These are phyloP conservation scores for Phaeosphaeria sp. DNA, from an alignment of 2,329 filamentous ascomycete species.

Conservation along the genomic window DNA sequence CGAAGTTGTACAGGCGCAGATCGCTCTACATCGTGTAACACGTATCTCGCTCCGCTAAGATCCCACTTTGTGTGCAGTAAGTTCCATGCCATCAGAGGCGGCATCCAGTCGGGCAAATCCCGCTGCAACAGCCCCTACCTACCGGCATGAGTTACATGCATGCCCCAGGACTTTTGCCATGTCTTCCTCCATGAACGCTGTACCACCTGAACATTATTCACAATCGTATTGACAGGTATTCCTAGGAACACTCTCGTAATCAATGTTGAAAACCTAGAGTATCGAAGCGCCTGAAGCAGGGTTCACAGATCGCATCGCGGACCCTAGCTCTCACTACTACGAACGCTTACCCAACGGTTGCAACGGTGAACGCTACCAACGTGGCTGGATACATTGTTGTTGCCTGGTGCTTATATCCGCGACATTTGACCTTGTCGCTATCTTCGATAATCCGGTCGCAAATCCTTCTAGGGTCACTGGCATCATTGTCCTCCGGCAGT, in stretches of 20 bases:
- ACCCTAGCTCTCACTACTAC: conserved; percentile 33
- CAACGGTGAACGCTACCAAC: conserved; percentile 27
- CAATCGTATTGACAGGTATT: conserved; percentile 41
- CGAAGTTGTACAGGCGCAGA: conserved; percentile 26
- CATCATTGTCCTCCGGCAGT: conserved; percentile 15
- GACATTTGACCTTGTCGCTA: conserved; percentile 22
- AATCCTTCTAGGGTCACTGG: conserved; percentile 20
- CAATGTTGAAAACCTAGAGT: conserved; percentile 21
- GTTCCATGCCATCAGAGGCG: conserved; percentile 19
- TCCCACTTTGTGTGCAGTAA: conserved; percentile 36
- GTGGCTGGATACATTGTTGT: conserved; percentile 18
- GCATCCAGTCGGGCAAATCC: conserved; percentile 29
- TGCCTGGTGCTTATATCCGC: conserved; percentile 25
- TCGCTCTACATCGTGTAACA: conserved; percentile 34
- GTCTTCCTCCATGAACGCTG: conserved; percentile 33
- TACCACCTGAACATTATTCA: conserved; percentile 38
- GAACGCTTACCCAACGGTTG: conserved; percentile 23
- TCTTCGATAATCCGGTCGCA: conserved; percentile 14
- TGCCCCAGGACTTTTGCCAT: conserved; percentile 40
- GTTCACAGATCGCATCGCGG: conserved; percentile 32
- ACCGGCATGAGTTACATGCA: conserved; percentile 30
- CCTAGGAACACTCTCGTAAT: conserved; percentile 28
- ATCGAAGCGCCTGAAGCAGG: conserved; percentile 23
- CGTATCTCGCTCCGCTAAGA: conserved; percentile 18
- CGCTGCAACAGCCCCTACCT: conserved; percentile 23